phyloP scores from a whole-genome alignment of 2,329 filamentous ascomycete species.

The Amauroascus verrucosus region DNA sequence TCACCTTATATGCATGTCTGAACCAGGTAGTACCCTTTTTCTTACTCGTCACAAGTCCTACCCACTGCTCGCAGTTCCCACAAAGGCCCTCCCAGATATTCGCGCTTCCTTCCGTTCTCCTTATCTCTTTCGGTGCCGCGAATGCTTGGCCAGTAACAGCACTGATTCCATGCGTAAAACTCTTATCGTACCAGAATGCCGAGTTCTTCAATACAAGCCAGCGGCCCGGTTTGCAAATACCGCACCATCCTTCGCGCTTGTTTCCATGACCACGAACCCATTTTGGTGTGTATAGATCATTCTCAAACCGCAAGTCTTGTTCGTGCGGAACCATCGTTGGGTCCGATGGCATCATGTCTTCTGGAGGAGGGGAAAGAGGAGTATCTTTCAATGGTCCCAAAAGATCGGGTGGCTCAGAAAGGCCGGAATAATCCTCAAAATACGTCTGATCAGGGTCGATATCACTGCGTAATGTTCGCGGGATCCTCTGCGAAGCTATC shows the following conservation, averaged over 20 bases:
- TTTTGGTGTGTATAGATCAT: constrained; percentile 70
- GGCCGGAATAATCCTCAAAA: constrained; percentile 55
- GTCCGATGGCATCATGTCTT: constrained; percentile 71
- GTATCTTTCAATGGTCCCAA: constrained; percentile 66
- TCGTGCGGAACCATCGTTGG: constrained; percentile 67
- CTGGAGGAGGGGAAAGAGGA: constrained; percentile 61
- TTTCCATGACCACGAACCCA: constrained; percentile 81
- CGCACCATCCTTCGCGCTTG: constrained; percentile 82
- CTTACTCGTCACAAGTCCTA: constrained; percentile 53
- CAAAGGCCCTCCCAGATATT: constrained; percentile 37
- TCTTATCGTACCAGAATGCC: constrained; percentile 89
- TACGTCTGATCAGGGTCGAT: constrained; percentile 53
- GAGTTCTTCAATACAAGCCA: constrained; percentile 87
- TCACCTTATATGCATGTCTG: constrained; percentile 74
- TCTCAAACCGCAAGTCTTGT: constrained; percentile 67
- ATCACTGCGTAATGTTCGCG: constrained; percentile 59
- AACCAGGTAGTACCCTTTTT: constrained; percentile 93
- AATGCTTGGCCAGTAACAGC: constrained; percentile 70
- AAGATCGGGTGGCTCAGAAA: constrained; percentile 65
- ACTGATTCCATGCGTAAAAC: constrained; percentile 77
- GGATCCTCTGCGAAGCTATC: constrained; percentile 3
- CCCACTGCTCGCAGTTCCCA: constrained; percentile 28
- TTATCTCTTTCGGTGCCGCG: constrained; percentile 62
- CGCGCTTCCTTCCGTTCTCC: constrained; percentile 68
- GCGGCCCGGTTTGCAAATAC: constrained; percentile 72